phyloP scores from a whole-genome alignment of 495 filamentous ascomycete species.

The Ascodesmis nigricans region DNA sequence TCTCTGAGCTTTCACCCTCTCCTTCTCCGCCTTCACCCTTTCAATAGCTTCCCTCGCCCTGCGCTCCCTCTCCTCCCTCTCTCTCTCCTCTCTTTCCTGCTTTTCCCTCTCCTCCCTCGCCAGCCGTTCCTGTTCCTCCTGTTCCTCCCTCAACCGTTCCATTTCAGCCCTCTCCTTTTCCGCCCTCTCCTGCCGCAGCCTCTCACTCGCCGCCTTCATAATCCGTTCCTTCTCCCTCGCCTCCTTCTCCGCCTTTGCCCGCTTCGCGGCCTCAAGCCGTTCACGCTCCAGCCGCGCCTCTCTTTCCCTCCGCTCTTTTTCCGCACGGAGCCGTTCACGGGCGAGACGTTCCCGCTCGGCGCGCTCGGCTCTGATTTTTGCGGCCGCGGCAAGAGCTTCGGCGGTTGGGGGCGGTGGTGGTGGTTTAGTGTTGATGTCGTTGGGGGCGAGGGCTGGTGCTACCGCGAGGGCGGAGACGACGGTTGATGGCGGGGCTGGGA shows the following conservation, averaged over 20 bases:
- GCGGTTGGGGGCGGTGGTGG: too few relatives aligned
- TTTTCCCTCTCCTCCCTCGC: slow-evolving; percentile 19
- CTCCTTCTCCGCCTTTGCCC: slow-evolving; percentile 13
- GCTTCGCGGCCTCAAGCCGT: slow-evolving; percentile 26
- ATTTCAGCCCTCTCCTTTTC: slow-evolving; percentile 16
- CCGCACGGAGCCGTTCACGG: slow-evolving; percentile 24
- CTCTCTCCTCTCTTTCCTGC: slow-evolving; percentile 19
- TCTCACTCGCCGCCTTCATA: slow-evolving; percentile 13
- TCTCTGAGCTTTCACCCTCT: slow-evolving; percentile 12
- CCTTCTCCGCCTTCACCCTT: slow-evolving; percentile 12
- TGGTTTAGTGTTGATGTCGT: too few relatives aligned
- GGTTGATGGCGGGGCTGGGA: too few relatives aligned
- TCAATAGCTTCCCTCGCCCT: slow-evolving; percentile 17
- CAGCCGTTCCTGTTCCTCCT: slow-evolving; percentile 17
- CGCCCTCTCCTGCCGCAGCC: slow-evolving; percentile 13
- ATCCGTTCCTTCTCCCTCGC: slow-evolving; percentile 19
- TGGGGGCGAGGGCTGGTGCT: too few relatives aligned
- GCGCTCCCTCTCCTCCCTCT: slow-evolving; percentile 15
- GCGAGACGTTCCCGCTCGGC: slow-evolving; percentile 26
- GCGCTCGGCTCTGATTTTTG: too few relatives aligned
- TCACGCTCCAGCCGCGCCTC: slow-evolving; percentile 29
- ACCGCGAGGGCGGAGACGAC: too few relatives aligned
- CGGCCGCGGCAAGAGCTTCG: too few relatives aligned
- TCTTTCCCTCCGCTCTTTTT: slow-evolving; percentile 24
- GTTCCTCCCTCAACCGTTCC: slow-evolving; percentile 23